Base-by-base conservation (phyloP, 352 stramenopile species). In the Globisporangium heterothallicum region DNA sequence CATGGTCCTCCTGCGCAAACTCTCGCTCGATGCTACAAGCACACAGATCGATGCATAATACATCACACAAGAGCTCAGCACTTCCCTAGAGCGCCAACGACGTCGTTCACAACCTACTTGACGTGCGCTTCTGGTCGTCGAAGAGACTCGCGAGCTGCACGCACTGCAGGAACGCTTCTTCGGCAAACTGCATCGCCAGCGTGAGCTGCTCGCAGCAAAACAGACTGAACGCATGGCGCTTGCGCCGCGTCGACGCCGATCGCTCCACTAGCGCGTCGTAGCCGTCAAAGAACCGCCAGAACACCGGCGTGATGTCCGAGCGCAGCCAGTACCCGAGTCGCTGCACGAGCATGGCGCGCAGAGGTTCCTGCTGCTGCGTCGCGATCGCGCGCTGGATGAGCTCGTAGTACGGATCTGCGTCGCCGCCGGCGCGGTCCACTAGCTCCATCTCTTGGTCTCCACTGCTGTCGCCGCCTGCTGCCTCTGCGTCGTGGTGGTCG, bases 141-240 rank as follows among this genome's bases (percentile, higher is more conserved):
- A 85, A 76, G 16, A 88, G 57, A 49, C 74, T 86, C 6, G 72
- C 63, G 30, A 90, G 60, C 56, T 87, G 66, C 6, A 86, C 70
- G 40, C 78, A 89, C 41, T 84, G 74, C 9, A 72, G 56, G 56
- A 89, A 84, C 38, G 78, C 78, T 44, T 89, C 78, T 49, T 81
- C 70, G 2, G 75, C 78, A 45, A 87, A 86, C 56, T 87, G 73
- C 58, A 89, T 72, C 47, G 75, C 78, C 36, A 89, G 58, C 41
- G 64, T 80, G 8, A 89, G 63, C 58, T 89, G 75, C 64, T 87
- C 73, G n/a, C 63, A 67, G 40, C 67, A 83, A 18, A 76, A 73
- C 45, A 76, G 53, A 16, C 69, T 70, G 40, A 84, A 43, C 34
- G 64, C 64, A 35, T 68, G 63, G 10, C 63, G 63, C 0, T 53